phyloP scores from a whole-genome alignment of 1,284 basidiomycete species.

The Anthracocystis panici-leucophaei region DNA sequence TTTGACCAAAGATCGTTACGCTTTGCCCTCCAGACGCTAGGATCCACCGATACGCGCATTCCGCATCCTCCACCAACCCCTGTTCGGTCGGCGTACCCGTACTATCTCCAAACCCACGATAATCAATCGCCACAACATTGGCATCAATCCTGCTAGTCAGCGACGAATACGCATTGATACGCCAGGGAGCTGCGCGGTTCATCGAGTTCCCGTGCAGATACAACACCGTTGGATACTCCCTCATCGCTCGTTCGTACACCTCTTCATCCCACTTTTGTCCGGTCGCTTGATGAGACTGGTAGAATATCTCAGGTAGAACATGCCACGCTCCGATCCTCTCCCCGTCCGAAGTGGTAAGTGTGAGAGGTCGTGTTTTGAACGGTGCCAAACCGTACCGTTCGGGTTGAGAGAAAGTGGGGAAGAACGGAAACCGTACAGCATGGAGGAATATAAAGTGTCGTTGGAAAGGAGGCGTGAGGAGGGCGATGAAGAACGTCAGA shows the following conservation, averaged over 20 bases:
- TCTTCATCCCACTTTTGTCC: constrained; percentile 39
- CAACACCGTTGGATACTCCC: constrained; percentile 47
- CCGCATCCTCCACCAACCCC: constrained; percentile 82
- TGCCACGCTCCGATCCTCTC: constrained; percentile 89
- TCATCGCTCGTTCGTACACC: constrained; percentile 47
- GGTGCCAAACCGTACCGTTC: constrained; percentile 72
- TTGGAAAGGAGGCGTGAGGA: constrained; percentile 37
- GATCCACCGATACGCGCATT: constrained; percentile 84
- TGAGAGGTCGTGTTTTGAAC: constrained; percentile 81
- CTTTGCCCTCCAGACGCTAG: constrained; percentile 68
- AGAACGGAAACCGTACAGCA: constrained; percentile 49
- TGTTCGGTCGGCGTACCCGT: constrained; percentile 80
- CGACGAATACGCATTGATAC: constrained; percentile 76
- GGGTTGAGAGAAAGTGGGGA: constrained; percentile 29
- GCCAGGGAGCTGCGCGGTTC: constrained; percentile 78
- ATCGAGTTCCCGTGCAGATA: constrained; percentile 89
- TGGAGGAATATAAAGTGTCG: constrained; percentile 55
- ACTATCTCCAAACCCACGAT: constrained; percentile 92
- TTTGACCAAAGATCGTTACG: constrained; percentile 82
- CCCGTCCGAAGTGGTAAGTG: constrained; percentile 80
- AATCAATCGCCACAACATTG: constrained; percentile 88
- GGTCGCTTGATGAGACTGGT: constrained; percentile 69
- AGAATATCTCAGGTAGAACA: constrained; percentile 79
- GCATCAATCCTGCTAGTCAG: constrained; percentile 77
- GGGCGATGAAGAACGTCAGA: constrained; percentile 42